Evolutionary conservation across 2,329 filamentous ascomycete genomes (phyloP).

Genomic region (Phialophora tarda): DNA sequence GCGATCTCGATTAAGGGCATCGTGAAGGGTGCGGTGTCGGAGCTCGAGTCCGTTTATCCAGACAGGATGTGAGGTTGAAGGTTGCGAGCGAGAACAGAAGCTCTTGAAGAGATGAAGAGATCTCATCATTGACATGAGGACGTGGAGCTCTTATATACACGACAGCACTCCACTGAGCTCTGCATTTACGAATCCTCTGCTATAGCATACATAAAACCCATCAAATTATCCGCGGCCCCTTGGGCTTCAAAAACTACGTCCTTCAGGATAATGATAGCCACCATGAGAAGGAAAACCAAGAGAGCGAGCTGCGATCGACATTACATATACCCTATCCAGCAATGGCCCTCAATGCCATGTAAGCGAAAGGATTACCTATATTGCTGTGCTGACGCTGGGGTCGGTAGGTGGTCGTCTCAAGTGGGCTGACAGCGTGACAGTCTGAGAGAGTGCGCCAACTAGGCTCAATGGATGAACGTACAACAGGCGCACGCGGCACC

Average conservation of each 20-base stretch:
- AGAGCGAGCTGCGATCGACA: constrained; percentile 23
- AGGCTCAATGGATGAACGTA: neutral
- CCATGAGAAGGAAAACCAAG: neutral
- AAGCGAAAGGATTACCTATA: neutral
- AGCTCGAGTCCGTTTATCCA: neutral
- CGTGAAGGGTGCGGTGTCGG: too few species aligned
- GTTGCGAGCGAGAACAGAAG: neutral
- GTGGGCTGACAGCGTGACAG: neutral
- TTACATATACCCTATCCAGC: constrained; percentile 13
- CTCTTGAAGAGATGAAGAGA: neutral
- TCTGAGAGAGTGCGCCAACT: neutral
- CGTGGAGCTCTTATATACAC: neutral
- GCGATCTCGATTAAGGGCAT: constrained; percentile 27
- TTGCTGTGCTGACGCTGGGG: neutral
- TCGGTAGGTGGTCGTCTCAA: neutral
- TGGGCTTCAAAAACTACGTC: too few species aligned
- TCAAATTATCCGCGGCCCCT: neutral
- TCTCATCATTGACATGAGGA: neutral
- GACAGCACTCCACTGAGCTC: neutral
- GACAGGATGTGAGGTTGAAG: neutral
- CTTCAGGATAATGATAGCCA: too few species aligned
- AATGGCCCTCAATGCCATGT: neutral
- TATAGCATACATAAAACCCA: neutral
- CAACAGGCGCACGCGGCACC: neutral
- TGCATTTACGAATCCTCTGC: neutral